Evolutionary conservation across 495 filamentous ascomycete genomes (phyloP), one percentile per base, ranked within the genome.

Genomic region (Daldinia bambusicola): DNA sequence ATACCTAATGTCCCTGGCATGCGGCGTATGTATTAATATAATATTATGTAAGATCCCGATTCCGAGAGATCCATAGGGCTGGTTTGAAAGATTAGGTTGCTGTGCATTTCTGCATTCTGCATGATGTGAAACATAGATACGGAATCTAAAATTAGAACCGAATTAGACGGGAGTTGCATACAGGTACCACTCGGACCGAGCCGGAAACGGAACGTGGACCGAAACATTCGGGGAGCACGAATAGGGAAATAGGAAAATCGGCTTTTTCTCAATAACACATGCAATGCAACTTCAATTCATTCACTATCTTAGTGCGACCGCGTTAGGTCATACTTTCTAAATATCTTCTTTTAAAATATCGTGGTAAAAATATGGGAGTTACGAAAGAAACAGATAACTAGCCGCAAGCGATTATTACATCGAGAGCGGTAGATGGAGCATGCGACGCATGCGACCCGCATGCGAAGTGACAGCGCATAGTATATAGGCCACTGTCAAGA

Each of bases 71-170:
- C 43, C 16, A 22, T 48, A 48, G 43, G 43, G 43, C 43, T 48
- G 43, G 43, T 48, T 48, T 9, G 1, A 48, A 26, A 26, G 43
- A 48, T 48, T 48, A 48, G 10, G 43, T 48, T 22, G 18, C 5
- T 20, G 9, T 48, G 43, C 10, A 26, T 26, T 26, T 20, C 2
- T 48, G 43, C 10, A 26, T 26, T 26, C 16, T 48, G 43, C 43
- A 48, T 48, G 5, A 48, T 16, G 20, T 48, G 43, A 48, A 48
- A 48, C 43, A 48, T 48, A 48, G 16, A 48, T 48, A 48, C 18
- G 18, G 4, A 10, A 10, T 48, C 43, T 48, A 48, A 48, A 48
- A 12, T 48, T 48, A 48, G 43, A 48, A 7, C 22, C 22, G 43
- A 48, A 7, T 48, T 10, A n/a, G 8, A 22, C 6, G 10, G 18